Conservation (phyloP, 352 stramenopile genomes). For the Pythium monospermum region DNA sequence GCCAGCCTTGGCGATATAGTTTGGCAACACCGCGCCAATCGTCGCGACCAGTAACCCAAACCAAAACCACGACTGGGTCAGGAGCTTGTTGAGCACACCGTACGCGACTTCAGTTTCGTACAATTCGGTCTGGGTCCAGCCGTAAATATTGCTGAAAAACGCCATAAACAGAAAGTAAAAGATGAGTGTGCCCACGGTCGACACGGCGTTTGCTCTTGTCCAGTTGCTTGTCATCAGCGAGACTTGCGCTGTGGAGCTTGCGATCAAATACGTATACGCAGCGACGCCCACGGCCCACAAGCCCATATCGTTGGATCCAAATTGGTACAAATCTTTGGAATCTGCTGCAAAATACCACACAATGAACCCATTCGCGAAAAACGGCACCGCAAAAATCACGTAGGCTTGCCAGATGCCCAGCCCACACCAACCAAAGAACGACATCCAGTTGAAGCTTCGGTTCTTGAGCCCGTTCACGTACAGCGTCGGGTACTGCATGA, state of each 20-base stretch:
- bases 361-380: slow-evolving; percentile 81
- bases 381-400: slow-evolving; percentile 79
- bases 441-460: slow-evolving; percentile 86
- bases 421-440: slow-evolving; percentile 83
- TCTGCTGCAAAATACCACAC: slow-evolving; percentile 75
- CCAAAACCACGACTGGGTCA: slow-evolving; percentile 80
- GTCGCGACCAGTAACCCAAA: slow-evolving; percentile 63
- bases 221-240: slow-evolving; percentile 88
- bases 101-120: slow-evolving; percentile 79
- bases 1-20: slow-evolving; percentile 84
- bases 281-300: slow-evolving; percentile 79
- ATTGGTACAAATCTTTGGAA: slow-evolving; percentile 40
- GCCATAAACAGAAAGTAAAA: slow-evolving; percentile 86
- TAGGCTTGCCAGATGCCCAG: slow-evolving; percentile 87
- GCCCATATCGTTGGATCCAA: slow-evolving; percentile 65
- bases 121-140: slow-evolving; percentile 66
- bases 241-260: slow-evolving; percentile 80
- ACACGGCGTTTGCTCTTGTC: slow-evolving; percentile 65
- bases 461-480: slow-evolving; percentile 88
- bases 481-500: slow-evolving; percentile 88
- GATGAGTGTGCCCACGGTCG: slow-evolving; percentile 73
- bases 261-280: slow-evolving; percentile 85
- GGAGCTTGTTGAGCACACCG: slow-evolving; percentile 55
- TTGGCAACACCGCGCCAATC: slow-evolving; percentile 59
- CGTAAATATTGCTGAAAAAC: slow-evolving; percentile 79